Conservation (phyloP, 805 yeast genomes). For the Hanseniaspora hatyaiensis region DNA sequence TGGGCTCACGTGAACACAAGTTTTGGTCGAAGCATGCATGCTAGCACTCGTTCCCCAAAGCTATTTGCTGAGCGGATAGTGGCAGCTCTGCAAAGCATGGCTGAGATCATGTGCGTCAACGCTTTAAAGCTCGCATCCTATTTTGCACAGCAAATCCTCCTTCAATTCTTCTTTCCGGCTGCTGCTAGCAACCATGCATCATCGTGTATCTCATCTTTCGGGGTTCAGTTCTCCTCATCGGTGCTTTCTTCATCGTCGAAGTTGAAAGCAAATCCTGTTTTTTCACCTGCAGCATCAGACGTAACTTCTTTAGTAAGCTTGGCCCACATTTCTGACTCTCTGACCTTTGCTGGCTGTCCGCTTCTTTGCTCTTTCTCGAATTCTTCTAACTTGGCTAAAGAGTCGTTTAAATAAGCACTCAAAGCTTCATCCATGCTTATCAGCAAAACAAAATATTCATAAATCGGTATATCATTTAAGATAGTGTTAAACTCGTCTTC, state of each 20-base stretch:
- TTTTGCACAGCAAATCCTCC: no score
- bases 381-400: neutral
- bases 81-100: no score
- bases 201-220: no score
- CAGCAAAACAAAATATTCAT: constrained; percentile 46
- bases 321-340: constrained; percentile 12
- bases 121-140: no score
- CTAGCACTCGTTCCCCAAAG: no score
- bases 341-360: neutral
- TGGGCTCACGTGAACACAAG: no score
- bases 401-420: neutral
- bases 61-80: no score
- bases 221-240: no score
- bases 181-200: no score
- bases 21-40: no score
- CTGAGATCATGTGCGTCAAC: no score
- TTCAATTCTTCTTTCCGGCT: no score
- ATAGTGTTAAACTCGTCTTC: constrained; percentile 27
- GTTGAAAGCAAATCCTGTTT: constrained; percentile 10
- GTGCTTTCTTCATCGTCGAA: constrained; percentile 13
- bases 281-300: neutral
- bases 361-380: neutral
- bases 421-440: constrained; percentile 30
- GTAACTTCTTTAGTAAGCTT: neutral
- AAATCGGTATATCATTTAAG: constrained; percentile 39